These are phyloP conservation scores for Exophiala sp. DNA, from an alignment of 2,329 filamentous ascomycete genomes.

Conservation along the genomic window DNA sequence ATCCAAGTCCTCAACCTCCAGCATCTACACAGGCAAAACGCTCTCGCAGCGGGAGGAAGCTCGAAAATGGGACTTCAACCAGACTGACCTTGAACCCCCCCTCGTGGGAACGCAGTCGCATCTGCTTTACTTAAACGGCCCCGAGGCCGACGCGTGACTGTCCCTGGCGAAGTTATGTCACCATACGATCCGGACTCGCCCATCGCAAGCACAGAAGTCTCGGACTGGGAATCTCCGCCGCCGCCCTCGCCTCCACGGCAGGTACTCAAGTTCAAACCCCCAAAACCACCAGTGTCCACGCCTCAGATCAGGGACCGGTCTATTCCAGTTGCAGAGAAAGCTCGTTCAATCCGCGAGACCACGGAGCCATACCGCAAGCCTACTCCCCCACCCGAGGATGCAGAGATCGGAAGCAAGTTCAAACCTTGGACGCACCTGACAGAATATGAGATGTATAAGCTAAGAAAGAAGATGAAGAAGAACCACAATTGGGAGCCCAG, in stretches of 20 bases:
- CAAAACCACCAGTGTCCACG: conserved; percentile 36
- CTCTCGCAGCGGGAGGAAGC: conserved; percentile 37
- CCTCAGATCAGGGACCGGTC: conserved; percentile 18
- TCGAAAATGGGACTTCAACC: conserved; percentile 32
- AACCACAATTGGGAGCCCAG: conserved; percentile 64
- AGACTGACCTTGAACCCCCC: conserved; percentile 38
- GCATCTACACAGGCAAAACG: conserved; percentile 38
- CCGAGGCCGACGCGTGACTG: conserved; percentile 35
- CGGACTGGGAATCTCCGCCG: conserved; percentile 37
- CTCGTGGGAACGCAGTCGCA: conserved; percentile 23
- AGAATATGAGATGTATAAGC: conserved; percentile 61
- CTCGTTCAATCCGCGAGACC: conserved; percentile 17
- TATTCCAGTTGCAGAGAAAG: conserved; percentile 14
- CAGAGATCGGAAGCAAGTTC: conserved; percentile 54
- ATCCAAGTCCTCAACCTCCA: conserved; percentile 48
- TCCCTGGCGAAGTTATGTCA: conserved; percentile 35
- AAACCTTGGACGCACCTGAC: conserved; percentile 60
- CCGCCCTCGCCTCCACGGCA: conserved; percentile 30
- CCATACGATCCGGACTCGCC: conserved; percentile 41
- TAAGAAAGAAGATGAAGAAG: conserved; percentile 65
- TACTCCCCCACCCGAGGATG: conserved; percentile 53
- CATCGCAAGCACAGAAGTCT: conserved; percentile 44
- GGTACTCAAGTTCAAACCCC: conserved; percentile 36
- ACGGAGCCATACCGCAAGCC: conserved; percentile 26
- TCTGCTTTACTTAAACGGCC: conserved; percentile 33